Evolutionary conservation across 2,329 filamentous ascomycete species (phyloP).

Genomic region (Stenocarpella maydis): DNA sequence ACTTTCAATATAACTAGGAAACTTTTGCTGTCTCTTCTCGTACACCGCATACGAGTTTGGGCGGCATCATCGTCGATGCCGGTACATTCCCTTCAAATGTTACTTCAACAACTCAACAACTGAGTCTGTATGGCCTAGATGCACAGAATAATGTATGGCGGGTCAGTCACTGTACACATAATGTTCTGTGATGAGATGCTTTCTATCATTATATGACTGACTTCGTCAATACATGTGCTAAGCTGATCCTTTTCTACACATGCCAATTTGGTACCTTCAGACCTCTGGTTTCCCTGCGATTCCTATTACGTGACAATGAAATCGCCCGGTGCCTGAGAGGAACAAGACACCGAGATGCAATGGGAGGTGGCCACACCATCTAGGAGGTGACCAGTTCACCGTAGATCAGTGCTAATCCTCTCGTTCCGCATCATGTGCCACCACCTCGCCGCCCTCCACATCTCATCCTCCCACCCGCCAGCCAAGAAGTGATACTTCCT

Average conservation of each 20-base stretch:
- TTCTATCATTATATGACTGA: not conserved
- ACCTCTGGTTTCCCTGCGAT: not conserved
- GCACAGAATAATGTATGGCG: too few relatives aligned
- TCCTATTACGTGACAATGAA: not conserved
- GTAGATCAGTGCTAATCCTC: not conserved
- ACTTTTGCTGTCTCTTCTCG: too few relatives aligned
- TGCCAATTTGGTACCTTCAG: not conserved
- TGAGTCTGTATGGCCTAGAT: too few relatives aligned
- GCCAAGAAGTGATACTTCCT: conserved; percentile 50
- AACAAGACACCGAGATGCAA: not conserved
- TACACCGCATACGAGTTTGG: too few relatives aligned
- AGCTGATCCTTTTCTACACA: not conserved
- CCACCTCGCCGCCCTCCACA: conserved; percentile 45
- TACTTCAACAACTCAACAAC: too few relatives aligned
- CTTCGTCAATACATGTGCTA: not conserved
- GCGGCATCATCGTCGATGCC: too few relatives aligned
- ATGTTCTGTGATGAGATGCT: too few relatives aligned
- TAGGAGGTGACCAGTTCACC: not conserved
- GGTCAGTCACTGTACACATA: too few relatives aligned
- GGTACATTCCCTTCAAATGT: too few relatives aligned
- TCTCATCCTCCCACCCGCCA: conserved; percentile 48
- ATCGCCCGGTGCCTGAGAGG: not conserved
- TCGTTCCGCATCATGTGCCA: conserved; percentile 43
- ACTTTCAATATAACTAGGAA: too few relatives aligned
- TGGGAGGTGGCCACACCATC: not conserved